phyloP scores from a whole-genome alignment of 257 asterid genomes.

The Solanum chmielewskii region DNA sequence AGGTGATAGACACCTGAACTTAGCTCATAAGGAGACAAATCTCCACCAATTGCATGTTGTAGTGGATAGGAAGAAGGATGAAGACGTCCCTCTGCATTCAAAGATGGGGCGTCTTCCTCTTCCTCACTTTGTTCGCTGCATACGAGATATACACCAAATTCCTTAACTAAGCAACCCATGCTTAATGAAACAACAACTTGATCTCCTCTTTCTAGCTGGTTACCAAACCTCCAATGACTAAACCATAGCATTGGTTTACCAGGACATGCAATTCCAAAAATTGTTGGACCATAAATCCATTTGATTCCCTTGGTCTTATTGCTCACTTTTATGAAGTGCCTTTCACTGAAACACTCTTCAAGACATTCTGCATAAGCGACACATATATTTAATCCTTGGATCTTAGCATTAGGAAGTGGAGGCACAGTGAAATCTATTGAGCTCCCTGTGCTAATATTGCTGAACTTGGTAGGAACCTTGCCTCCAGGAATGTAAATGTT shows the following conservation, averaged over 20 bases:
- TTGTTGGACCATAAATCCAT: neutral
- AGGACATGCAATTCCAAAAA: neutral
- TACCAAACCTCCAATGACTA: neutral
- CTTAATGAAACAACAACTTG: neutral
- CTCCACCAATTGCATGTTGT: neutral
- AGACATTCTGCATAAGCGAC: neutral
- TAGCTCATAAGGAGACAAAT: neutral
- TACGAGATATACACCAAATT: neutral
- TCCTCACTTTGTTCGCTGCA: neutral
- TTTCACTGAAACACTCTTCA: neutral
- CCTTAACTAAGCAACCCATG: neutral
- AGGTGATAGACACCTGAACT: neutral
- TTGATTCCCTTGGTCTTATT: neutral
- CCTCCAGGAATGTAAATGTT: neutral
- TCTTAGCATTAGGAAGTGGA: neutral
- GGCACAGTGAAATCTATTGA: neutral
- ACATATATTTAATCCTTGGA: neutral
- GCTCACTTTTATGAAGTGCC: neutral
- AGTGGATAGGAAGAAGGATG: neutral
- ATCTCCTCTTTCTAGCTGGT: neutral
- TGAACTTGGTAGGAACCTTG: slow-evolving; percentile 1
- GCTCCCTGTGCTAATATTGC: neutral
- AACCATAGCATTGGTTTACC: neutral
- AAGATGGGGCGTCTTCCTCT: neutral
- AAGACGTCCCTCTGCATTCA: neutral